Evolutionary conservation across 2,329 filamentous ascomycete genomes (phyloP).

Genomic region (Davidsoniella eucalypti): DNA sequence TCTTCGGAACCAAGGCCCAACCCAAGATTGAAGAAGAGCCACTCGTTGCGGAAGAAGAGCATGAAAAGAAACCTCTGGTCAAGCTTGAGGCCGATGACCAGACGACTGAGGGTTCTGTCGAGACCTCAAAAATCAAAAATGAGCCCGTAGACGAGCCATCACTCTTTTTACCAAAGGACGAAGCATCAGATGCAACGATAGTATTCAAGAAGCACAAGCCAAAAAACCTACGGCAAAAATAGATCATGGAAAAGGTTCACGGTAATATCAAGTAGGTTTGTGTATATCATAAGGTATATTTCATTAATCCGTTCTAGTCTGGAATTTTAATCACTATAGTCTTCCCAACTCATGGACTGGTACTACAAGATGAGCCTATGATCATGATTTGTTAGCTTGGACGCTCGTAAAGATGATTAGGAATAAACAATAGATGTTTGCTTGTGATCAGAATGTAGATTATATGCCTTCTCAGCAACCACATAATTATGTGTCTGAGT

Average conservation of each 20-base stretch:
- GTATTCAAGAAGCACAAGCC: slow-evolving; percentile 70
- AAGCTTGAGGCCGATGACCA: neutral
- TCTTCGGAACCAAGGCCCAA: slow-evolving; percentile 13
- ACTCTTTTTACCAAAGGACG: slow-evolving; percentile 4
- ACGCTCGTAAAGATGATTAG: neutral
- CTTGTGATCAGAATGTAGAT: slow-evolving; percentile 12
- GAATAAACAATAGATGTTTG: neutral
- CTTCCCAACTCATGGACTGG: too few relatives aligned
- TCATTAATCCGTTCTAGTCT: neutral
- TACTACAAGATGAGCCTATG: too few relatives aligned
- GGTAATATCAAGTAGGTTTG: neutral
- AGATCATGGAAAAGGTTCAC: neutral
- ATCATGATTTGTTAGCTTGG: neutral
- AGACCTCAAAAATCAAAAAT: neutral
- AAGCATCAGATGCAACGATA: slow-evolving; percentile 16
- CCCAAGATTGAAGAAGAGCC: slow-evolving; percentile 17
- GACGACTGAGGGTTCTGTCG: too few relatives aligned
- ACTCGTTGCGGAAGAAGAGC: slow-evolving; percentile 13
- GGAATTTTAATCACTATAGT: too few relatives aligned
- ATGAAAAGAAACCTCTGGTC: neutral
- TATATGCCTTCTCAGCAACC: slow-evolving; percentile 12
- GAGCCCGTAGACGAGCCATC: neutral
- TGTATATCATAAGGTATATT: neutral
- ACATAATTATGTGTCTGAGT: slow-evolving; percentile 11
- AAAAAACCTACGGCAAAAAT: slow-evolving; percentile 46